phyloP scores from a whole-genome alignment of 106 monocot genomes.

The Gastrodia elata region DNA sequence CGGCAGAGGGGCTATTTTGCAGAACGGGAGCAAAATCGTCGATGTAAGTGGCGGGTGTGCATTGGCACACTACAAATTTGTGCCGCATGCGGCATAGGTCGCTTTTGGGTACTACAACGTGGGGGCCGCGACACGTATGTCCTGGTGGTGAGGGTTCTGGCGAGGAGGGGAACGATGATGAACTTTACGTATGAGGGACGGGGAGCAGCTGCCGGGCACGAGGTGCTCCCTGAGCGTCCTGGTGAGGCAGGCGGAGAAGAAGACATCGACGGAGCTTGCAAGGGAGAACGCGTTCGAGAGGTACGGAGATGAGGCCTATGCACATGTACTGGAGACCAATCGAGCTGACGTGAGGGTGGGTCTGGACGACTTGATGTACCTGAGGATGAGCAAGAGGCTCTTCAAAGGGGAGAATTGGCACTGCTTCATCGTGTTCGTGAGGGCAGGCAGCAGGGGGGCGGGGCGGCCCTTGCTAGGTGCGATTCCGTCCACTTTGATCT shows the following conservation, averaged over 20 bases:
- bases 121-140: conserved; percentile 41
- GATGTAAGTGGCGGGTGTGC: conserved; percentile 65
- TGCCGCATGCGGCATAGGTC: conserved; percentile 72
- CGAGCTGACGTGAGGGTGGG: conserved; percentile 13
- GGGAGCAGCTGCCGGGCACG: conserved; percentile 53
- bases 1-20: conserved; percentile 43
- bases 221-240: conserved; percentile 46
- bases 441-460: conserved; percentile 26
- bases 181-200: conserved; percentile 88
- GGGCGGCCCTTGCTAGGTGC: not conserved
- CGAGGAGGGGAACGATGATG: conserved; percentile 29
- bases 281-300: conserved; percentile 81
- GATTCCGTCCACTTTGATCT: conserved; percentile 18
- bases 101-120: conserved; percentile 93
- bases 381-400: conserved; percentile 68
- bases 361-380: conserved; percentile 60
- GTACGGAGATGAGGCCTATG: conserved; percentile 57
- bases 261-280: conserved; percentile 38
- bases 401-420: conserved; percentile 61
- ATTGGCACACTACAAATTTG: conserved; percentile 79
- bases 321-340: conserved; percentile 38
- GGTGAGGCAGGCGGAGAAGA: conserved; percentile 30
- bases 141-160: conserved; percentile 42
- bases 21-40: conserved; percentile 44
- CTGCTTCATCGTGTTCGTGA: conserved; percentile 35